Conservation (phyloP, 345 rosid genomes). For the Eucalyptus cloeziana region DNA sequence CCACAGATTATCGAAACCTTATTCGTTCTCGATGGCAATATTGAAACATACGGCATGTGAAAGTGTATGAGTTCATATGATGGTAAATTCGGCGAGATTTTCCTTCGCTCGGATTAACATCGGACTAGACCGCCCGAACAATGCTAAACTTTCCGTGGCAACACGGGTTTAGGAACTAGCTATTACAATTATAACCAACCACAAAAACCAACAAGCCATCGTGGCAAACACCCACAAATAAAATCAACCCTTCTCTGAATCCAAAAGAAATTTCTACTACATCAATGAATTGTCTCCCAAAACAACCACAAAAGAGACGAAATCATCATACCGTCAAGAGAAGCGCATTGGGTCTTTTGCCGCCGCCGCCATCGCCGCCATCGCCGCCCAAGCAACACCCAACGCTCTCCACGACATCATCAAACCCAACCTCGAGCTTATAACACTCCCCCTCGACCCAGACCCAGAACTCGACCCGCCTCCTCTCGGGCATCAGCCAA, state of each 20-base stretch:
- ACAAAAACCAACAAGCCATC: neutral
- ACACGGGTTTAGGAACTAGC: neutral
- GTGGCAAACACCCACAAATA: neutral
- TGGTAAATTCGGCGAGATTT: neutral
- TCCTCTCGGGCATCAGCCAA: constrained; percentile 78
- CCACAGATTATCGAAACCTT: neutral
- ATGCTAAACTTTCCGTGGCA: neutral
- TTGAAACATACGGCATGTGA: neutral
- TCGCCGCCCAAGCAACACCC: constrained; percentile 21
- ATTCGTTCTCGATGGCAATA: neutral
- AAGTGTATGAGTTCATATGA: neutral
- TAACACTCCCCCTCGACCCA: constrained; percentile 42
- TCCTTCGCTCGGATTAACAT: neutral
- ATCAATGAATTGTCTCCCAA: neutral
- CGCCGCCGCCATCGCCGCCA: neutral
- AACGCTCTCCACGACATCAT: constrained; percentile 62
- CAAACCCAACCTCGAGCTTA: constrained; percentile 55
- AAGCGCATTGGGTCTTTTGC: constrained; percentile 30
- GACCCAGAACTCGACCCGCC: constrained; percentile 66
- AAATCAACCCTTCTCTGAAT: neutral
- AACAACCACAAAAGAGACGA: neutral
- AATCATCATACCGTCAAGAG: constrained; percentile 44
- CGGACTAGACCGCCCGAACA: neutral
- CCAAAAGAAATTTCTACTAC: neutral
- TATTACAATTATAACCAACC: neutral